Evolutionary conservation across 345 rosid genomes (phyloP).

Genomic region (Trapa incisa): DNA sequence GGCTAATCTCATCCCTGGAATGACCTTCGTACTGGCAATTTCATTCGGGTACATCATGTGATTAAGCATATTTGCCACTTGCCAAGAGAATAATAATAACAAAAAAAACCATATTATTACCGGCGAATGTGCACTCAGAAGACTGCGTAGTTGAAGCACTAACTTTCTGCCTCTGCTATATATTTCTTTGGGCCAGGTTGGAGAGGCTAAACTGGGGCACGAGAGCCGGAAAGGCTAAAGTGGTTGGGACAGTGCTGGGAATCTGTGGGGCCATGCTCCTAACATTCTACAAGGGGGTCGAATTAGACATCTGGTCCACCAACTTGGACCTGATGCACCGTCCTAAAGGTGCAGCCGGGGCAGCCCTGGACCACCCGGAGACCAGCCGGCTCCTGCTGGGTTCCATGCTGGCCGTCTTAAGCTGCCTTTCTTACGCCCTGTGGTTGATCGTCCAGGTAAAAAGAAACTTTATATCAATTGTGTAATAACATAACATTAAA

Average conservation of each 20-base stretch:
- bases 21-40: conserved; percentile 41
- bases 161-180: too few relatives aligned
- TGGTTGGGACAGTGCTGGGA: conserved; percentile 42
- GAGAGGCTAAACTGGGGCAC: conserved; percentile 29
- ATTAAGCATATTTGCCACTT: too few relatives aligned
- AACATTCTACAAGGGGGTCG: conserved; percentile 40
- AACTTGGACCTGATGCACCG: conserved; percentile 23
- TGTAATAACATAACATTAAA: too few relatives aligned
- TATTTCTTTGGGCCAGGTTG: conserved; percentile 16
- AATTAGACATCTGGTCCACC: conserved; percentile 23
- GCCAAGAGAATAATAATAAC: too few relatives aligned
- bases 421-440: conserved; percentile 22
- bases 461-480: neutral
- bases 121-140: too few relatives aligned
- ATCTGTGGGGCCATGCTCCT: conserved; percentile 46
- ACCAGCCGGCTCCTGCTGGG: conserved; percentile 13
- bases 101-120: too few relatives aligned
- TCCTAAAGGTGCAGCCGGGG: neutral
- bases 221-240: conserved; percentile 32
- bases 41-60: conserved; percentile 20
- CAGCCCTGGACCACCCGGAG: neutral
- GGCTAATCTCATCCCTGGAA: conserved; percentile 31
- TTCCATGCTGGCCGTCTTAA: conserved; percentile 11
- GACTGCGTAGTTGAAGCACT: too few relatives aligned
- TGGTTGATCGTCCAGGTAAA: conserved; percentile 39